These are phyloP conservation scores for Pichia eremophila DNA, from an alignment of 805 yeast genomes.

Conservation along the genomic window DNA sequence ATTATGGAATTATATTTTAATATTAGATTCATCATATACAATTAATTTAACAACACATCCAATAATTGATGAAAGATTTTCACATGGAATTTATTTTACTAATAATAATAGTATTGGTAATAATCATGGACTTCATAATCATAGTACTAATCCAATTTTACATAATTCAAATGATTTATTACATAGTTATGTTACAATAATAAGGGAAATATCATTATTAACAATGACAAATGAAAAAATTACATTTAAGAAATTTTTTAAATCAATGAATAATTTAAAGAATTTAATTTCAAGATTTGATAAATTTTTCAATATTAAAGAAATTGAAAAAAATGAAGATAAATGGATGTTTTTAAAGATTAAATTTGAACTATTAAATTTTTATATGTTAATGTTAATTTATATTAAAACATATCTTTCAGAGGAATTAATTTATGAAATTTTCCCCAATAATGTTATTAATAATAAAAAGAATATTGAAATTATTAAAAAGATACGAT, in stretches of 20 bases:
- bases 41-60: conserved; percentile 6
- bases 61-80: conserved; percentile 9
- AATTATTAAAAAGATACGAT: not conserved
- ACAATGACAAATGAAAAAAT: not conserved
- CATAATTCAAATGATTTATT: not conserved
- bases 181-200: not conserved
- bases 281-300: not conserved
- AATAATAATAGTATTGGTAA: too few relatives aligned
- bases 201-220: not conserved
- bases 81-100: conserved; percentile 2
- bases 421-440: not conserved
- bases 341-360: conserved; percentile 3
- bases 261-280: not conserved
- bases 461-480: not conserved
- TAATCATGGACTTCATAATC: too few relatives aligned
- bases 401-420: not conserved
- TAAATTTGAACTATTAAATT: conserved; percentile 4
- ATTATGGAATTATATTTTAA: conserved; percentile 13
- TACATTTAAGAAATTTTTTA: not conserved
- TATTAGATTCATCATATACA: conserved; percentile 9
- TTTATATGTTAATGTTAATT: not conserved
- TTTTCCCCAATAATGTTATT: not conserved
- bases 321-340: not conserved
- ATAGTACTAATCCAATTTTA: too few relatives aligned
- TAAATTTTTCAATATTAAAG: not conserved